Evolutionary conservation across 768 basidiomycete genomes (phyloP), one percentile per base, ranked within the genome.

Genomic region (Dendrothele bispora): DNA sequence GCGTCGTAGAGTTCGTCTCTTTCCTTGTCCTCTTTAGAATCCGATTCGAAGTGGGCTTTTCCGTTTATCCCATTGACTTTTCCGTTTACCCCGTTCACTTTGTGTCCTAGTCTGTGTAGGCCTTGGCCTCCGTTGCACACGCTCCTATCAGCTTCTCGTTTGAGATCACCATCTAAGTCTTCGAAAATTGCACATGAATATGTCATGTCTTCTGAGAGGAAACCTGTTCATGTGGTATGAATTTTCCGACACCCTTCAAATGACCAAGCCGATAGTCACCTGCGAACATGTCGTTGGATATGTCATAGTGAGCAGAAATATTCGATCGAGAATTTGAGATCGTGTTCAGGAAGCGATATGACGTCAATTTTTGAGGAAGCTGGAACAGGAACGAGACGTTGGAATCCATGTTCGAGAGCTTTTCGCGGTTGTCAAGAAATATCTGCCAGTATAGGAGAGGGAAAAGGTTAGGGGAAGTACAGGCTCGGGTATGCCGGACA

Each of bases 271-370:
- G 18, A 21, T 38, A 55, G 60, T 15, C 39, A 79, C 80, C 80
- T 48, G 73, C 70, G 58, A 88, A 88, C 85, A 88, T 87, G 7
- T 74, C 77, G 59, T 91, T 89, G 4, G 83, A 84, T 41, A 88
- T 83, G 59, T 91, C 88, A 61, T 90, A 88, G 61, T 88, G 86
- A 4, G 86, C 84, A 28, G 80, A 81, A 52, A 88, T 85, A 58
- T 88, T 88, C 14, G 75, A 78, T 6, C 79, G 70, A 7, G 82
- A 78, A 58, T 84, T 86, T 40, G 76, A 69, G 35, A 88, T 73
- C 5, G 83, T 80, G 59, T 84, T 85, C 42, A 83, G 68, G 56
- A 88, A 83, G 17, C 80, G 75, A 39, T 77, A 79, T 22, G 78
- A 79, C 5, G 80, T 79, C 21, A 83, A 55, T 50, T 73, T 74